Percentiles rank a stretch among this genome's conserved stretches.
Evolutionary conservation across 2,329 filamentous ascomycete species (phyloP).

Genomic region (Venturiaceae sp.): DNA sequence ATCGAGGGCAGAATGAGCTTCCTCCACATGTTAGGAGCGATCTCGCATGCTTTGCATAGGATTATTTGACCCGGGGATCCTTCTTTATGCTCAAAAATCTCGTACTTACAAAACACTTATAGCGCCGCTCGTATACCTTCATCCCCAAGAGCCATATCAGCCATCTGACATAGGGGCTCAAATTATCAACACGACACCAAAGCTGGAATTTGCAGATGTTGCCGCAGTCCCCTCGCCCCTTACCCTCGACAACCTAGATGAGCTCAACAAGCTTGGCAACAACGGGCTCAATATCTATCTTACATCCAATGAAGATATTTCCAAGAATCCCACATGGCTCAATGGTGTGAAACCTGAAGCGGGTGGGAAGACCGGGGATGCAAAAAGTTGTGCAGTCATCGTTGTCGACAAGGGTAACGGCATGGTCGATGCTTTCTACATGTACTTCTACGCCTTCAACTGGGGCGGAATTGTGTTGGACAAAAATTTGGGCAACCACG

Average conservation of each 20-base stretch:
- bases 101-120: background rate
- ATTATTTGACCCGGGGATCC: too few species aligned
- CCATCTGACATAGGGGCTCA: slow-evolving; percentile 34
- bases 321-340: slow-evolving; percentile 31
- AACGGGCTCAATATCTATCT: slow-evolving; percentile 28
- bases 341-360: slow-evolving; percentile 44
- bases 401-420: slow-evolving; percentile 46
- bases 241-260: slow-evolving; percentile 31
- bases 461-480: slow-evolving; percentile 41
- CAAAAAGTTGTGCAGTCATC: slow-evolving; percentile 43
- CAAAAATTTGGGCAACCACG: slow-evolving; percentile 46
- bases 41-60: too few species aligned
- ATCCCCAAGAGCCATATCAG: slow-evolving; percentile 30
- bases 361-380: slow-evolving; percentile 39
- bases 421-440: slow-evolving; percentile 51
- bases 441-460: slow-evolving; percentile 53
- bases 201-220: slow-evolving; percentile 23
- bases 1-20: too few species aligned
- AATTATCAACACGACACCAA: slow-evolving; percentile 29
- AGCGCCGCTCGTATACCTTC: slow-evolving; percentile 36
- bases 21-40: too few species aligned
- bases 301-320: slow-evolving; percentile 33
- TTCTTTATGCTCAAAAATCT: too few species aligned
- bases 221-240: slow-evolving; percentile 2
- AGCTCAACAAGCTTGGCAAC: slow-evolving; percentile 24